phyloP scores from a whole-genome alignment of 345 rosid genomes.

The Sonneratia caseolaris region DNA sequence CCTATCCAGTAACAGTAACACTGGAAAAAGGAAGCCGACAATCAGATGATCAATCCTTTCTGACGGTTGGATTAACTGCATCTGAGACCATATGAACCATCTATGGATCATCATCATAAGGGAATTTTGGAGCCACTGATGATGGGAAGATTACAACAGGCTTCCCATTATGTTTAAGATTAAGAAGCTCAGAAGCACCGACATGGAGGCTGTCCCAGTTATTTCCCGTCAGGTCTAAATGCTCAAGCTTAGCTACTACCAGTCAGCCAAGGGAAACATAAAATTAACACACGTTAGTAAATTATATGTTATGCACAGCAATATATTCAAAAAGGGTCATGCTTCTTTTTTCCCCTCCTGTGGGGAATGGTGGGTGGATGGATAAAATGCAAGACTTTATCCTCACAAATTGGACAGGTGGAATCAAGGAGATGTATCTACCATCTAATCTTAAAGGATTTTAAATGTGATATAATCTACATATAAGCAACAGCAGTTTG shows the following conservation, averaged over 20 bases:
- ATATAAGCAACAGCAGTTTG: neutral
- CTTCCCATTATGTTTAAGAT: conserved; percentile 52
- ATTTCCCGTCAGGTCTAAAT: conserved; percentile 76
- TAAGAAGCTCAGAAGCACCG: conserved; percentile 32
- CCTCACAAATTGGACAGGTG: too few species aligned
- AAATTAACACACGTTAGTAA: neutral
- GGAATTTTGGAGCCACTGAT: conserved; percentile 19
- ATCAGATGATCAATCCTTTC: neutral
- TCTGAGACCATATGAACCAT: neutral
- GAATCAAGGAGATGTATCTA: too few species aligned
- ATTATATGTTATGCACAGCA: neutral
- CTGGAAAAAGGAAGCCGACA: neutral
- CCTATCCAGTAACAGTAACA: neutral
- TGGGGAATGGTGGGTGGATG: too few species aligned
- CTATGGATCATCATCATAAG: conserved; percentile 82
- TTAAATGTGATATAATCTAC: conserved; percentile 1
- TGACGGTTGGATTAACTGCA: neutral
- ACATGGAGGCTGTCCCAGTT: conserved; percentile 27
- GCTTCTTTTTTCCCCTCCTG: too few species aligned
- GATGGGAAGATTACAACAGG: conserved; percentile 50
- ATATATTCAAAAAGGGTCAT: too few species aligned
- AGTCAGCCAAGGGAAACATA: neutral
- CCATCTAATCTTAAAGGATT: too few species aligned
- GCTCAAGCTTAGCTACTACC: conserved; percentile 44
- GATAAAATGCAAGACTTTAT: too few species aligned